Conservation (phyloP, 768 basidiomycete genomes). For the Tricholoma sp. region DNA sequence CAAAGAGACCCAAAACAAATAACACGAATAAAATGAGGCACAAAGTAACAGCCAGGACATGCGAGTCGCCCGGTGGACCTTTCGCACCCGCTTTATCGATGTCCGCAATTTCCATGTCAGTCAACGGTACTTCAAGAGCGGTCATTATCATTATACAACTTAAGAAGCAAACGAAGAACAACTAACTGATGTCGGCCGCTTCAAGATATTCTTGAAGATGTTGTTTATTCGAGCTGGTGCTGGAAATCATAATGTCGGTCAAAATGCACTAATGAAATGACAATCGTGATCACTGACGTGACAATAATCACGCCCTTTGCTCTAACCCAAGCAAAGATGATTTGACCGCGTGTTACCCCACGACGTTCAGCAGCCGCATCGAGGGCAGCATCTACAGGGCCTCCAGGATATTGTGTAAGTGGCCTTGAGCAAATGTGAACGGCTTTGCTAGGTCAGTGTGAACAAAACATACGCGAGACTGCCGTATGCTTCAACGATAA, state of each 20-base stretch:
- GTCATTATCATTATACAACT: background rate
- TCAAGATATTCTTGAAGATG: conserved; percentile 66
- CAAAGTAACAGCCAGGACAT: background rate
- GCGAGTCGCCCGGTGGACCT: conserved; percentile 33
- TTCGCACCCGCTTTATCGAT: conserved; percentile 61
- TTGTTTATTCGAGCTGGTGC: conserved; percentile 56
- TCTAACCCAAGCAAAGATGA: conserved; percentile 65
- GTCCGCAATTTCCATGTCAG: conserved; percentile 51
- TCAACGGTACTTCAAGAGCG: conserved; percentile 39
- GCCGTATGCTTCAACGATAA: conserved; percentile 54
- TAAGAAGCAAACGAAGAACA: background rate
- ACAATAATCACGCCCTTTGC: conserved; percentile 64
- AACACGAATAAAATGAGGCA: background rate
- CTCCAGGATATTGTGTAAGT: conserved; percentile 54
- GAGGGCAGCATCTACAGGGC: conserved; percentile 58
- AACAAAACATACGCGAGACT: conserved; percentile 38
- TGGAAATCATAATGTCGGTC: conserved; percentile 14
- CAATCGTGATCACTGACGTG: conserved; percentile 39
- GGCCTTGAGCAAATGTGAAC: conserved; percentile 28
- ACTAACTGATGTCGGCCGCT: conserved; percentile 46
- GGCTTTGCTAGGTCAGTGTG: background rate
- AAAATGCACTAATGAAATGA: background rate
- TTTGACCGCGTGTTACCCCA: conserved; percentile 56
- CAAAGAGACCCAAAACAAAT: background rate
- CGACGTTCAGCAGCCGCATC: conserved; percentile 46